Percentiles rank a stretch among this genome's conserved stretches.
phyloP scores from a whole-genome alignment of 305 asterid species.

The Fraxinus albicans region DNA sequence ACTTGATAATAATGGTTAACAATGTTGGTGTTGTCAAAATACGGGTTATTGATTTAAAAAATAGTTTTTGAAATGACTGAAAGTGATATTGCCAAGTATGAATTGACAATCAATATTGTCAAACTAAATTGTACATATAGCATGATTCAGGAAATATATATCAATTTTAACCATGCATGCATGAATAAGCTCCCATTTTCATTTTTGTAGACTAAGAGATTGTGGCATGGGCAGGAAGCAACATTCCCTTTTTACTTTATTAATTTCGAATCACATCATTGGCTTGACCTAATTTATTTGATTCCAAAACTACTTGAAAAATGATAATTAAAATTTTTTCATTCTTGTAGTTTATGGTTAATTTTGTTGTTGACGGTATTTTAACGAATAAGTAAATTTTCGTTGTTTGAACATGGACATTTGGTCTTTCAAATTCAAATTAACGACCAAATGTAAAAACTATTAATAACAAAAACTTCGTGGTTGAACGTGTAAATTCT shows the following conservation, averaged over 20 bases:
- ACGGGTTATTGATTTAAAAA: no score
- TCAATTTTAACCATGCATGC: neutral
- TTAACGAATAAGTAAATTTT: neutral
- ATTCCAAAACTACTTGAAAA: neutral
- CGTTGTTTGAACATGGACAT: neutral
- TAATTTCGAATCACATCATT: constrained; percentile 26
- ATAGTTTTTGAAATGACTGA: no score
- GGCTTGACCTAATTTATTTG: neutral
- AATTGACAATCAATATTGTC: no score
- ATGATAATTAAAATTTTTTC: neutral
- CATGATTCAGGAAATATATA: no score
- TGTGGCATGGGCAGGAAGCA: constrained; percentile 39
- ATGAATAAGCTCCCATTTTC: neutral
- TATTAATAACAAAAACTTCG: neutral
- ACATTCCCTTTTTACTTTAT: constrained; percentile 33
- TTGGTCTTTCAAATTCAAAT: neutral
- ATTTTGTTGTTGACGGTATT: neutral
- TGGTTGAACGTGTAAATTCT: neutral
- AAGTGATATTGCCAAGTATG: no score
- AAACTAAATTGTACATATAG: no score
- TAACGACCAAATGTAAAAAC: neutral
- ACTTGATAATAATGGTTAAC: no score
- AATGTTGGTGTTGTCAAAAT: no score
- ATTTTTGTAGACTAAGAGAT: neutral
- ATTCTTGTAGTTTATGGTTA: neutral